A percentile compares a stretch with the other conserved stretches of the same genome.
phyloP scores from a whole-genome alignment of 2,329 filamentous ascomycete species.

The Penicillium aurantiogriseum region DNA sequence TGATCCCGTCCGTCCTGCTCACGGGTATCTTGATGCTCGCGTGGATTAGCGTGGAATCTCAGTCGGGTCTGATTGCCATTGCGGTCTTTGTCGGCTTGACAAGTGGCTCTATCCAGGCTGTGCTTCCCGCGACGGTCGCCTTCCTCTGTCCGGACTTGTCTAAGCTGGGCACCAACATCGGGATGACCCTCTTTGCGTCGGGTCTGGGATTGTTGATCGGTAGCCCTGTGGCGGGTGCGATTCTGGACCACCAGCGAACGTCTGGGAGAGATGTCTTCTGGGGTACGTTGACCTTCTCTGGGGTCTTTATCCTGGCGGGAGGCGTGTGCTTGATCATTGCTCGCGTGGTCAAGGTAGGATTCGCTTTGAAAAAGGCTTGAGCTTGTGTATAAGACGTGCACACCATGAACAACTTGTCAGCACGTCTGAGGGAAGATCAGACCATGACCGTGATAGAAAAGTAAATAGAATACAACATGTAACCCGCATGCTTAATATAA shows the following conservation, averaged over 20 bases:
- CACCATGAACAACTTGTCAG: not conserved
- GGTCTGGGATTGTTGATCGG: not conserved
- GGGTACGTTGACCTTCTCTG: not conserved
- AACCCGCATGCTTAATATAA: not conserved
- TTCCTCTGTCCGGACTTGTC: not conserved
- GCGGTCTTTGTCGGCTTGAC: not conserved
- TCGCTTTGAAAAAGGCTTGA: not conserved
- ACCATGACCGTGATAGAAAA: not conserved
- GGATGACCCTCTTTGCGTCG: not conserved
- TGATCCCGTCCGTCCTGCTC: not conserved
- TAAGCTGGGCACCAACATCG: not conserved
- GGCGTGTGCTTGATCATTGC: not conserved
- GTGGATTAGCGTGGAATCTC: not conserved
- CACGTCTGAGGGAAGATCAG: not conserved
- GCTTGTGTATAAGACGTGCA: not conserved
- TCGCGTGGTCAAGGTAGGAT: not conserved
- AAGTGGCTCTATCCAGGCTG: not conserved
- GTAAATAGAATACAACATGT: not conserved
- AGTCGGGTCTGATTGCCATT: not conserved
- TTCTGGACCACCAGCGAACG: not conserved
- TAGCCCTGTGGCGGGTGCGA: not conserved
- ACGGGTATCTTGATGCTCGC: not conserved
- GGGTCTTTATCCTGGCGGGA: not conserved
- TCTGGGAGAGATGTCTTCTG: not conserved
- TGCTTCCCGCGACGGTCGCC: not conserved